Conservation (phyloP, 1,139 yeast genomes). For the Dujonia santamariae region DNA sequence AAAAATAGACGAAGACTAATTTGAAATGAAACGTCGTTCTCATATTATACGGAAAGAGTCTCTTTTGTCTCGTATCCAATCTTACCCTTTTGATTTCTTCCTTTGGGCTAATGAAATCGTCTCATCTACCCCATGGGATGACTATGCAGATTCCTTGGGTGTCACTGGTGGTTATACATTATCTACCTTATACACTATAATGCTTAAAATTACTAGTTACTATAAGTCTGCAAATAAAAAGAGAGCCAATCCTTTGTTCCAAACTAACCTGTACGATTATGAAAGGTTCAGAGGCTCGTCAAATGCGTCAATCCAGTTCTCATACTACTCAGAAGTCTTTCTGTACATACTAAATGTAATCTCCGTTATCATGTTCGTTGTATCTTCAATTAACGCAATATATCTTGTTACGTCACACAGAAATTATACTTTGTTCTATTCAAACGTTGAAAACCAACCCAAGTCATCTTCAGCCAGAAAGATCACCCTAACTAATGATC, state of each 20-base stretch:
- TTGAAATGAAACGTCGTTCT: slow-evolving; percentile 1
- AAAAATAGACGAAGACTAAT: not conserved
- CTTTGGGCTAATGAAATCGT: slow-evolving; percentile 52
- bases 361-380: slow-evolving; percentile 12
- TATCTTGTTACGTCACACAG: slow-evolving; percentile 28
- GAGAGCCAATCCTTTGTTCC: slow-evolving; percentile 23
- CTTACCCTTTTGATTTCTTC: slow-evolving; percentile 58
- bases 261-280: slow-evolving; percentile 29
- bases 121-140: slow-evolving; percentile 65
- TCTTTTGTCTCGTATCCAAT: slow-evolving; percentile 34
- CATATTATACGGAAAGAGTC: slow-evolving; percentile 27
- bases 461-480: slow-evolving; percentile 35
- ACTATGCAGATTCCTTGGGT: slow-evolving; percentile 42
- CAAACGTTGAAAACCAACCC: slow-evolving; percentile 25
- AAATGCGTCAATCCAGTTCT: not conserved
- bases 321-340: slow-evolving; percentile 4
- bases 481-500: slow-evolving; percentile 17
- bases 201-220: slow-evolving; percentile 18
- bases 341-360: slow-evolving; percentile 2
- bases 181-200: slow-evolving; percentile 16
- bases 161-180: slow-evolving; percentile 45
- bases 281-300: slow-evolving; percentile 14
- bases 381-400: slow-evolving; percentile 28
- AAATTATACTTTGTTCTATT: slow-evolving; percentile 40
- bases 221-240: slow-evolving; percentile 18